Evolutionary conservation across 148 eudicot species (phyloP).

Genomic region (Hydrangea macrophylla): DNA sequence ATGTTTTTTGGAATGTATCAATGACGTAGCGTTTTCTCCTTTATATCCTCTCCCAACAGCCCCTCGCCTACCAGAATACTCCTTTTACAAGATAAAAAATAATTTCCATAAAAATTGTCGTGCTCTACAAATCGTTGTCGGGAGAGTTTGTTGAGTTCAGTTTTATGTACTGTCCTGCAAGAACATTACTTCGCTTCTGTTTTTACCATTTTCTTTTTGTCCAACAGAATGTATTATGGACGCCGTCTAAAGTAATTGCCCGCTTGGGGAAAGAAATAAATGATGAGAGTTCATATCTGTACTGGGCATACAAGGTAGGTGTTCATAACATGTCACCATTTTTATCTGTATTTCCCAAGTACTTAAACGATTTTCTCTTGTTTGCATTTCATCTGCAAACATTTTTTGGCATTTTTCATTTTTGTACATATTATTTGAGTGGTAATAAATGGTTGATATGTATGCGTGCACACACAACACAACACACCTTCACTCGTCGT

Average conservation of each 20-base stretch:
- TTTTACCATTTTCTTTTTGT: constrained; percentile 5
- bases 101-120: too few species aligned
- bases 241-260: constrained; percentile 88
- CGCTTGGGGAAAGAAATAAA: constrained; percentile 95
- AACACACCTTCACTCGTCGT: too few species aligned
- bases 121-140: too few species aligned
- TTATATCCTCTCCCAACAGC: not conserved
- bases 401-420: not conserved
- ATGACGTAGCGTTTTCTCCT: not conserved
- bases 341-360: not conserved
- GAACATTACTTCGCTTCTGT: not conserved
- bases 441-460: not conserved
- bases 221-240: constrained; percentile 69
- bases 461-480: too few species aligned
- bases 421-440: not conserved
- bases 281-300: constrained; percentile 81
- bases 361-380: not conserved
- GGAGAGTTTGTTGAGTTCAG: not conserved
- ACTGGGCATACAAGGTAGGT: constrained; percentile 89
- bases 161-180: not conserved
- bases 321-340: not conserved
- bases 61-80: not conserved
- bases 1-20: too few species aligned
- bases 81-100: too few species aligned
- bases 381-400: not conserved